Base-by-base conservation (phyloP, 176 grass and related monocot species). In the Themeda triandra region DNA sequence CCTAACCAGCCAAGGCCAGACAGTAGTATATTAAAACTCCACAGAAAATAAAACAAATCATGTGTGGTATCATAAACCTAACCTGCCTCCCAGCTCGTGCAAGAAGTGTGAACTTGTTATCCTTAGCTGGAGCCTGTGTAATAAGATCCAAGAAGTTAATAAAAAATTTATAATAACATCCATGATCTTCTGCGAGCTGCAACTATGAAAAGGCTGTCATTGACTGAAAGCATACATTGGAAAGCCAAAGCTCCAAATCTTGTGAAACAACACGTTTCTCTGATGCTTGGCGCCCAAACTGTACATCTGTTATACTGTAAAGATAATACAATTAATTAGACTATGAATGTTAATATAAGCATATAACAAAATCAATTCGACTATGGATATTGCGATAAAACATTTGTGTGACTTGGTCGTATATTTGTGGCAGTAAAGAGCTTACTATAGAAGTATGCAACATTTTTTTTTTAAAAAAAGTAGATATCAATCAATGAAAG, bases 1-100 rank as follows among this genome's bases (percentile, higher is more conserved):
- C 6, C 23, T 8, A 35, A 53, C 3, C 21, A 44, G 13, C 25
- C 13, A 8, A 49, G 6, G 40, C 1, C 19, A 40, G 62, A 54
- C 41, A 19, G 49, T 40, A 45, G 32, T 8, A 17, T 71, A 73
- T 24, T 40, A 25, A 49, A 77, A 75, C 30, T 28, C 60, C 36
- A 11, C 39, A 37, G 25, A 41, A 25, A 66, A 79, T 28, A 80
- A 79, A 46, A 69, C 24, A 46, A 83, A 65, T 73, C 28, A 74
- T 24, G 39, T 60, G 24, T 27, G 28, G 25, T 33, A 48, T 37
- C 65, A 83, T 39, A 75, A 80, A 44, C 72, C 75, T 71, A 86
- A 95, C 96, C 96, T 98, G 93, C 85, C 96, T 90, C 48, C 93
- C 96, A 76, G 96, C 96, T 94, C 96, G 91, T 81, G 96, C 96